phyloP scores from a whole-genome alignment of 23 red algal genomes.

The Gracilariopsis chorda region DNA sequence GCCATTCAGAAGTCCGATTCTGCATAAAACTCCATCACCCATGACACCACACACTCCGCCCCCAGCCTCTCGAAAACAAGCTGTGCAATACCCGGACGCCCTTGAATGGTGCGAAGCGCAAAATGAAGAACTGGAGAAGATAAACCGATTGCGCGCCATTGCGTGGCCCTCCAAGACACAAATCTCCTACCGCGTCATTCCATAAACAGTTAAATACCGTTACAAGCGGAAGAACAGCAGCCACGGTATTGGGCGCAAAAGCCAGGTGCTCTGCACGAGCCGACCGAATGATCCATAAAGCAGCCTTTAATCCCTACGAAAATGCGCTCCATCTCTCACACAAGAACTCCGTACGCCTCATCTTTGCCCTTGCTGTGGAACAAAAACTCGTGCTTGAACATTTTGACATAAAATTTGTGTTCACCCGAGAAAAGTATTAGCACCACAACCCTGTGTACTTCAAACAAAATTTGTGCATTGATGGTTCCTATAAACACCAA shows the following conservation, averaged over 20 bases:
- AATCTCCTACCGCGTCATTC: not conserved
- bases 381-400: not conserved
- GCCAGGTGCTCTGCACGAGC: not conserved
- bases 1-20: not conserved
- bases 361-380: not conserved
- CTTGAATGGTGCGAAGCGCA: not conserved
- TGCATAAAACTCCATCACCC: not conserved
- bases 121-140: not conserved
- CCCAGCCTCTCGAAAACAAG: not conserved
- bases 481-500: not conserved
- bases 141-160: not conserved
- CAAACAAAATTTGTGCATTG: not conserved
- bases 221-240: not conserved
- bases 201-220: not conserved
- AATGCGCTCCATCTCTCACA: not conserved
- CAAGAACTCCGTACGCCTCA: not conserved
- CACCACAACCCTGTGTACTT: not conserved
- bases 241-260: not conserved
- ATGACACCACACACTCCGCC: not conserved
- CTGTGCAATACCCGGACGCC: not conserved
- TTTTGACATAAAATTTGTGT: not conserved
- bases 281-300: not conserved
- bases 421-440: not conserved
- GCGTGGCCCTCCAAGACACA: not conserved
- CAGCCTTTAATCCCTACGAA: not conserved